Conservation (phyloP, 768 basidiomycete species). For the Obba rivulosa region DNA sequence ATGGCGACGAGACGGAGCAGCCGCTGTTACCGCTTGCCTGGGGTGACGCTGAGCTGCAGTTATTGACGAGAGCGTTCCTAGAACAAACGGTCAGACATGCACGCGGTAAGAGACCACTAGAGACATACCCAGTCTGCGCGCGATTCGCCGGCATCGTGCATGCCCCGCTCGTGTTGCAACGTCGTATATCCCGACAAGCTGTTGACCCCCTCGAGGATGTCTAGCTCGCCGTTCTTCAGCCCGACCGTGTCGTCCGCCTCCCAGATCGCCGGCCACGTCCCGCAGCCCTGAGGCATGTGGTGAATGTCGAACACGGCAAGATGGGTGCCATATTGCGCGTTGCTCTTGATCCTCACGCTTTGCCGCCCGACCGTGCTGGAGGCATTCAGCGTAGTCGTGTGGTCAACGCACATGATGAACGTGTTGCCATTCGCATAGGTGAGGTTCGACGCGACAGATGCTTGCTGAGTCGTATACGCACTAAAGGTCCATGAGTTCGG, state of each 20-base stretch:
- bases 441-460: conserved; percentile 45
- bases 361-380: conserved; percentile 50
- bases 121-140: conserved; percentile 38
- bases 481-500: conserved; percentile 18
- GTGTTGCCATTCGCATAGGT: conserved; percentile 48
- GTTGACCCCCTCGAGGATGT: conserved; percentile 41
- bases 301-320: conserved; percentile 47
- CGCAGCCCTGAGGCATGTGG: conserved; percentile 57
- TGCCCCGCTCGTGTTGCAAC: conserved; percentile 40
- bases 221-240: background rate
- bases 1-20: conserved; percentile 42
- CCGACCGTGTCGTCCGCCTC: conserved; percentile 29
- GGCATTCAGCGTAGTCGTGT: conserved; percentile 36
- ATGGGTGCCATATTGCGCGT: conserved; percentile 45
- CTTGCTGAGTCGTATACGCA: conserved; percentile 40
- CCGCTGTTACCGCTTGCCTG: conserved; percentile 45
- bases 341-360: conserved; percentile 51
- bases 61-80: conserved; percentile 10
- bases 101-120: background rate
- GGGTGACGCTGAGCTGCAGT: conserved; percentile 37
- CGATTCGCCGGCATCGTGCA: conserved; percentile 51
- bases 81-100: background rate
- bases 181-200: conserved; percentile 44
- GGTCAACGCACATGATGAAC: conserved; percentile 54
- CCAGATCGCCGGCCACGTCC: conserved; percentile 53